These are phyloP conservation scores for sorghum (Sorghum bicolor) DNA, from an alignment of 176 grass and related monocot species.

Conservation along the genomic window DNA sequence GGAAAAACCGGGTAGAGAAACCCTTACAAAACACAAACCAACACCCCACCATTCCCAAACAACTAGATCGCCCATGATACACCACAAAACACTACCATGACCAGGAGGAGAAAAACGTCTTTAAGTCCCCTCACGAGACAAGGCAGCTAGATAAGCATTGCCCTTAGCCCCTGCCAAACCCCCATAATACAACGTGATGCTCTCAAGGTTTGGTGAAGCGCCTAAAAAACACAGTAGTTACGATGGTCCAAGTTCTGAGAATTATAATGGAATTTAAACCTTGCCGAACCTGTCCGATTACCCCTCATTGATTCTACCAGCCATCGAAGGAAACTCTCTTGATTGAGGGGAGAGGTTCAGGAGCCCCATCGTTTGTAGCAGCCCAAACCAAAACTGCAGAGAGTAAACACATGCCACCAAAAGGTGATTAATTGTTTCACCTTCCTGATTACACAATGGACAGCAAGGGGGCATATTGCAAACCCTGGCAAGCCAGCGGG, in stretches of 20 bases:
- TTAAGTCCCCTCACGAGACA: neutral
- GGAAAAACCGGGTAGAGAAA: neutral
- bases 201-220: neutral
- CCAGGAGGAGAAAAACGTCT: neutral
- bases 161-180: neutral
- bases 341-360: neutral
- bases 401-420: neutral
- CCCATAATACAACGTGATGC: neutral
- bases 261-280: neutral
- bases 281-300: neutral
- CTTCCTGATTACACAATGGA: neutral
- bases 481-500: neutral
- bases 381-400: neutral
- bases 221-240: neutral
- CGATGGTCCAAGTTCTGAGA: neutral
- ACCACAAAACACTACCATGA: neutral
- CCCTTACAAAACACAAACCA: neutral
- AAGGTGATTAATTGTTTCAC: neutral
- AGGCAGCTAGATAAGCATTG: neutral
- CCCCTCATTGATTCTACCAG: neutral
- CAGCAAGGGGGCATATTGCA: neutral
- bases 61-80: neutral
- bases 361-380: neutral
- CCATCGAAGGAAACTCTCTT: neutral
- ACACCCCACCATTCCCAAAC: neutral